A percentile compares a stretch with the other conserved stretches of the same genome.
Conservation (phyloP, 2,329 filamentous ascomycete species). For the Pseudogymnoascus verrucosus region DNA sequence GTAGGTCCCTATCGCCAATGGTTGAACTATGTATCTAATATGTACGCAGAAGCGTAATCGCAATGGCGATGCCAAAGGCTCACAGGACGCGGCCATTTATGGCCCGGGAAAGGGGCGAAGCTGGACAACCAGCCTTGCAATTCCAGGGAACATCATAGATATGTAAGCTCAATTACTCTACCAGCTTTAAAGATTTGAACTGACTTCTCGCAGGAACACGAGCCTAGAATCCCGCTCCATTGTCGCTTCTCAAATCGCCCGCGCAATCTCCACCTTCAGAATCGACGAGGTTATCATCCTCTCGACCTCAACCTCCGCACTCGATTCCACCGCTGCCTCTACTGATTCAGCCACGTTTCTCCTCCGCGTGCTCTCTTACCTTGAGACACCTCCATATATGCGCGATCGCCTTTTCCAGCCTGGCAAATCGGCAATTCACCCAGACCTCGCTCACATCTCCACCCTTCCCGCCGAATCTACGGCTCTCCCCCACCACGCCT, state of each 20-base stretch:
- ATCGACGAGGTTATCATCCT: constrained; percentile 80
- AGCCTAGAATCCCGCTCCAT: constrained; percentile 60
- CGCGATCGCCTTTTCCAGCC: constrained; percentile 62
- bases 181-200: neutral
- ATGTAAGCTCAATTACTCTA: constrained; percentile 45
- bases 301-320: constrained; percentile 36
- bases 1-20: neutral
- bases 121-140: constrained; percentile 69
- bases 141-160: constrained; percentile 69
- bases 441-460: neutral
- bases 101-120: constrained; percentile 52
- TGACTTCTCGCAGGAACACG: neutral
- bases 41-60: constrained; percentile 27
- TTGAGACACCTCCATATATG: constrained; percentile 79
- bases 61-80: constrained; percentile 21
- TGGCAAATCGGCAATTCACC: neutral
- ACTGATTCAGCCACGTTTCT: constrained; percentile 73
- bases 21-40: neutral
- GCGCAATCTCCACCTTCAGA: constrained; percentile 73
- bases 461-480: neutral
- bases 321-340: constrained; percentile 23
- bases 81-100: constrained; percentile 48
- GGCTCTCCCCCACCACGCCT: constrained; percentile 59
- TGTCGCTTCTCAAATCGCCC: constrained; percentile 67
- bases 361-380: constrained; percentile 68